Evolutionary conservation across 495 filamentous ascomycete species (phyloP).

Genomic region (Talaromyces proteolyticus): DNA sequence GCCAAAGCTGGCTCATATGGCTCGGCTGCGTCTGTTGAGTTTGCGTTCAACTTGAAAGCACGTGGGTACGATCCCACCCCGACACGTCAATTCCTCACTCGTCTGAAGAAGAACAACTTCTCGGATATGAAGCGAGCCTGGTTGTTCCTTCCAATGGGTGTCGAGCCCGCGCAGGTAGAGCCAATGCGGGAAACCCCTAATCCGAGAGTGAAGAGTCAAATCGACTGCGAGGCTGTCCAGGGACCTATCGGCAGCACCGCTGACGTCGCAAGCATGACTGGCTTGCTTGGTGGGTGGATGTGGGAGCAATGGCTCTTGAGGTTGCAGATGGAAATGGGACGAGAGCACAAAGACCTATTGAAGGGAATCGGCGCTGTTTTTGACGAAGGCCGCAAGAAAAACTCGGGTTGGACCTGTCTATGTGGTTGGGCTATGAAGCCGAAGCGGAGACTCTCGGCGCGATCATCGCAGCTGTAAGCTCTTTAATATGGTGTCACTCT

Average conservation of each 20-base stretch:
- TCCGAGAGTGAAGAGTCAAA: conserved; percentile 44
- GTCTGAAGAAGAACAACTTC: conserved; percentile 71
- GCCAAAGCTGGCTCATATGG: conserved; percentile 73
- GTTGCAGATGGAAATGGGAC: conserved; percentile 76
- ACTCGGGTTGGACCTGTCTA: conserved; percentile 80
- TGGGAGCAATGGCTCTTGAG: conserved; percentile 97
- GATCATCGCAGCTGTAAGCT: neutral
- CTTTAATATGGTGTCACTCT: neutral
- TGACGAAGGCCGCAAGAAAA: conserved; percentile 75
- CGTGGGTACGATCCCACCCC: conserved; percentile 82
- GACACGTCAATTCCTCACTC: conserved; percentile 69
- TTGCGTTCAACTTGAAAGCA: conserved; percentile 79
- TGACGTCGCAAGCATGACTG: conserved; percentile 68
- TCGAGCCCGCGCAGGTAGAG: conserved; percentile 40
- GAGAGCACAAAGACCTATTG: conserved; percentile 56
- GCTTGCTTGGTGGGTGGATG: conserved; percentile 79
- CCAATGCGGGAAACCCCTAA: conserved; percentile 45
- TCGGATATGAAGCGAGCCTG: conserved; percentile 76
- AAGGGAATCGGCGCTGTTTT: conserved; percentile 74
- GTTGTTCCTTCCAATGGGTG: conserved; percentile 85
- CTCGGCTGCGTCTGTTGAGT: conserved; percentile 78
- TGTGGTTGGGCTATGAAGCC: conserved; percentile 90
- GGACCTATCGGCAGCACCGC: conserved; percentile 69
- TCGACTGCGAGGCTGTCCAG: conserved; percentile 52
- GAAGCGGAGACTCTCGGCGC: conserved; percentile 16